Evolutionary conservation across 805 yeast genomes (phyloP), one percentile per base, ranked within the genome.

Genomic region (Candida insectalens): DNA sequence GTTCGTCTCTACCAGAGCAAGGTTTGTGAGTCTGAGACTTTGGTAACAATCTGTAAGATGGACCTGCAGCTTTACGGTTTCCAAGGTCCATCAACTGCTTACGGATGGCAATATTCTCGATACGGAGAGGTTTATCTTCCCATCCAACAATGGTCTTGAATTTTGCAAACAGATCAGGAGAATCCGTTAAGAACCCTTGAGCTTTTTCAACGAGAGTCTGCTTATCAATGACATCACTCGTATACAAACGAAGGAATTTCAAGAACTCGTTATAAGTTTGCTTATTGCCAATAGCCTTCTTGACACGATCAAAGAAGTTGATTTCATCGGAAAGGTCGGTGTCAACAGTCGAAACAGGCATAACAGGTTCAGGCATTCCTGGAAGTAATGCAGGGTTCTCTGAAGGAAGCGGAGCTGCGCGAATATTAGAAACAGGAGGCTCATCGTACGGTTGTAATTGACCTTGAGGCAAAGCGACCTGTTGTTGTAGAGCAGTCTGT

Each of bases 1-100:
- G 83, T 48, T 89, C 97, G 59, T 92, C 99, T 49, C 99, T 76
- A 13, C 98, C 98, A 7, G 95, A 83, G 49, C 97, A 89, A 16
- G 97, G 96, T 95, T 87, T 87, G 50, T 75, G 83, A 0, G 95
- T 84, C 55, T 89, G 97, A 1, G 92, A 74, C 49, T 88, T 88
- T 19, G 98, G 98, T 35, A 89, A 67, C 49, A 83, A 74, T 50
- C 96, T 75, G 57, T 92, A 92, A 29, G 95, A 83, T 14, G 97
- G 96, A 8, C 97, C 97, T 50, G 83, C 84, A 4, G 95, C 83
- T 55, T 92, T 84, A 61, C 97, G 92, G 47, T 84, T 67, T 20
- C 89, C 77, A 36, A 92, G 68, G 49, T 92, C 97, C 39, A 92
- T 64, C 46, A 82, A 87, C 52, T 89, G 97, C 57, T 92, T 92